These are phyloP conservation scores for Malus sieversii DNA, from an alignment of 306 rosid species.

Conservation along the genomic window DNA sequence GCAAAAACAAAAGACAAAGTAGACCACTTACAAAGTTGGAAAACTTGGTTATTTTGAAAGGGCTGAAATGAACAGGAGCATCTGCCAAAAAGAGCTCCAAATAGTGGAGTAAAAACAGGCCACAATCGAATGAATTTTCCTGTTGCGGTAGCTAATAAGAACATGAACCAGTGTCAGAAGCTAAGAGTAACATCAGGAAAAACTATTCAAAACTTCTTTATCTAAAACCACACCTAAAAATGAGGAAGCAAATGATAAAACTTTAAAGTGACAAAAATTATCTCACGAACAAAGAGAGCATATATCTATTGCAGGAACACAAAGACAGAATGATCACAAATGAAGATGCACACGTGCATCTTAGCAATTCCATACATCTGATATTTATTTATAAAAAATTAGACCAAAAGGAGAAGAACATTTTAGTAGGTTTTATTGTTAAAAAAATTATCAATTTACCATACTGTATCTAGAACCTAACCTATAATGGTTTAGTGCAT, in stretches of 20 bases:
- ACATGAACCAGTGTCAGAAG: constrained; percentile 8
- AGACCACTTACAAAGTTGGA: constrained; percentile 68
- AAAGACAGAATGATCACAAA: neutral
- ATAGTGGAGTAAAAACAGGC: constrained; percentile 90
- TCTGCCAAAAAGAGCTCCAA: constrained; percentile 77
- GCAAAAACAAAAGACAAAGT: constrained; percentile 5
- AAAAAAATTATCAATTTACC: neutral
- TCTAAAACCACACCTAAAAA: neutral
- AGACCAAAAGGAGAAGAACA: neutral
- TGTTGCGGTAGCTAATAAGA: constrained; percentile 83
- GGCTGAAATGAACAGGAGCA: constrained; percentile 76
- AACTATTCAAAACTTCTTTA: neutral
- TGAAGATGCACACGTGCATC: neutral
- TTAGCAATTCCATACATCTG: neutral
- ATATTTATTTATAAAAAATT: neutral
- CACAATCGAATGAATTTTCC: constrained; percentile 88
- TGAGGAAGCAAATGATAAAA: neutral
- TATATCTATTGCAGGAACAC: neutral
- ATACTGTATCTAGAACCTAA: neutral
- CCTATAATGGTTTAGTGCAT: neutral
- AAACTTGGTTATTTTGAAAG: constrained; percentile 55
- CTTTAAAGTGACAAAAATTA: neutral
- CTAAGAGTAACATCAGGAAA: neutral
- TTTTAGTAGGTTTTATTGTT: neutral
- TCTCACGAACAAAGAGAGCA: neutral